These are phyloP conservation scores for Phytophthora vignae DNA, from an alignment of 352 stramenopile genomes.

Conservation along the genomic window DNA sequence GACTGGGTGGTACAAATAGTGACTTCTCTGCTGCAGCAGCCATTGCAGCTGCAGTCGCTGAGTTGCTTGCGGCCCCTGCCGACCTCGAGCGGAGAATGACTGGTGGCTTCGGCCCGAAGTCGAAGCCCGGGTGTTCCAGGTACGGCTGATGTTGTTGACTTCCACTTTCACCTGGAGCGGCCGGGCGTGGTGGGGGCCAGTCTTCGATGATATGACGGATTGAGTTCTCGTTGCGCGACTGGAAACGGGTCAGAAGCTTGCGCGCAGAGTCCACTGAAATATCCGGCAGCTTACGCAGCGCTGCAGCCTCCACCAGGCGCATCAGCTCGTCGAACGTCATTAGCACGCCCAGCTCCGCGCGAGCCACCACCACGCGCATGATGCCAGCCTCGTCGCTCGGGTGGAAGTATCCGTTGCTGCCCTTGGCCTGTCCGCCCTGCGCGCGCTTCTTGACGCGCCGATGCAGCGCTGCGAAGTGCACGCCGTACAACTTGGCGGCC, in stretches of 20 bases:
- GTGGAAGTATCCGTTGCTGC: conserved; percentile 48
- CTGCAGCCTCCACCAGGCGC: conserved; percentile 57
- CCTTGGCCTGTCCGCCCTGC: conserved; percentile 28
- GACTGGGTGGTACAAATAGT: conserved; percentile 15
- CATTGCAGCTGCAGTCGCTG: conserved; percentile 6
- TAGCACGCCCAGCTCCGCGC: conserved; percentile 63
- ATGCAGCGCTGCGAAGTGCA: conserved; percentile 70
- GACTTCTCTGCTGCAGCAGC: conserved; percentile 13
- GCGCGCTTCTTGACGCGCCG: conserved; percentile 65
- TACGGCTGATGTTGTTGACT: conserved; percentile 15
- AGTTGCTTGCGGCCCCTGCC: not conserved
- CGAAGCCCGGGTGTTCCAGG: conserved; percentile 28
- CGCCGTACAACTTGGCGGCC: conserved; percentile 53
- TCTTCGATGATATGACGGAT: conserved; percentile 60
- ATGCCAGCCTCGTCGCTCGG: conserved; percentile 64
- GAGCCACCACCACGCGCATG: conserved; percentile 62
- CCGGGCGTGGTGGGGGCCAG: conserved; percentile 36
- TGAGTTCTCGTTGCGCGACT: conserved; percentile 60
- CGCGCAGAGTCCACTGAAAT: conserved; percentile 62
- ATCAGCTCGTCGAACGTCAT: conserved; percentile 79
- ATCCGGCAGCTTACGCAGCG: conserved; percentile 66
- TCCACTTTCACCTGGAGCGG: not conserved
- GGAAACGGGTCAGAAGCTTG: conserved; percentile 56
- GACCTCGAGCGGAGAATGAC: conserved; percentile 11
- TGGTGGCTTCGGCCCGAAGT: conserved; percentile 9